Evolutionary conservation across 345 rosid genomes (phyloP).

Genomic region (Geranium brycei): DNA sequence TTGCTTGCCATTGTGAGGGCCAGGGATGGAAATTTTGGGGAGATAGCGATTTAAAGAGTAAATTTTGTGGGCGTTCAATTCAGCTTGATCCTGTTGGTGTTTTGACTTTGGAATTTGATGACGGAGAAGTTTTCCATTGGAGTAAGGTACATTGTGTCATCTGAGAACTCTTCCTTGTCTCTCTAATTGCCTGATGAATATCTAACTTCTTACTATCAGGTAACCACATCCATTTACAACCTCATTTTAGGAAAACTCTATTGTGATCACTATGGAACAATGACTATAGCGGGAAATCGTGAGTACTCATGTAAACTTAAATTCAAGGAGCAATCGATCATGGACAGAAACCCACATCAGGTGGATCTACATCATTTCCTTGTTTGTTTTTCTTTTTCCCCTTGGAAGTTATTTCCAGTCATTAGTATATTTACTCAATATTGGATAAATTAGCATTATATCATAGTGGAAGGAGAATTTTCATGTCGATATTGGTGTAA

Average conservation of each 20-base stretch:
- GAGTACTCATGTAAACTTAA: slow-evolving; percentile 89
- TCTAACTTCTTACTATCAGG: slow-evolving; percentile 29
- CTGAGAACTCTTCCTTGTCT: slow-evolving; percentile 10
- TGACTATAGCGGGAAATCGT: slow-evolving; percentile 63
- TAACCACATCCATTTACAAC: slow-evolving; percentile 95
- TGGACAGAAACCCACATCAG: slow-evolving; percentile 98
- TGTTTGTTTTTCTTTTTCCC: background rate
- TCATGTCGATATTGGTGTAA: no score
- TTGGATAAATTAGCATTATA: no score
- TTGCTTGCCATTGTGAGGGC: slow-evolving; percentile 97
- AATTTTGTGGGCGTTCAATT: slow-evolving; percentile 98
- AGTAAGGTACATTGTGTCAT: slow-evolving; percentile 46
- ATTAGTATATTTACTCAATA: background rate
- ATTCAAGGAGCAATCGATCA: slow-evolving; percentile 95
- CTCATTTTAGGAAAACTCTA: slow-evolving; percentile 91
- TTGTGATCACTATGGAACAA: slow-evolving; percentile 96
- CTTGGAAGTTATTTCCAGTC: no score
- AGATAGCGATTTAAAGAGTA: slow-evolving; percentile 91
- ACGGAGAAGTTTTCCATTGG: slow-evolving; percentile 92
- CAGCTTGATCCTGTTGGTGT: slow-evolving; percentile 94
- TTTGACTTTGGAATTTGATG: slow-evolving; percentile 79
- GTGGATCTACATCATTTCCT: slow-evolving; percentile 20
- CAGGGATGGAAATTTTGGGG: slow-evolving; percentile 98
- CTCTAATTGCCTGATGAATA: background rate
- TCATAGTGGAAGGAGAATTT: no score